Evolutionary conservation across 2,329 filamentous ascomycete species (phyloP).

Genomic region (Trichophyton verrucosum): DNA sequence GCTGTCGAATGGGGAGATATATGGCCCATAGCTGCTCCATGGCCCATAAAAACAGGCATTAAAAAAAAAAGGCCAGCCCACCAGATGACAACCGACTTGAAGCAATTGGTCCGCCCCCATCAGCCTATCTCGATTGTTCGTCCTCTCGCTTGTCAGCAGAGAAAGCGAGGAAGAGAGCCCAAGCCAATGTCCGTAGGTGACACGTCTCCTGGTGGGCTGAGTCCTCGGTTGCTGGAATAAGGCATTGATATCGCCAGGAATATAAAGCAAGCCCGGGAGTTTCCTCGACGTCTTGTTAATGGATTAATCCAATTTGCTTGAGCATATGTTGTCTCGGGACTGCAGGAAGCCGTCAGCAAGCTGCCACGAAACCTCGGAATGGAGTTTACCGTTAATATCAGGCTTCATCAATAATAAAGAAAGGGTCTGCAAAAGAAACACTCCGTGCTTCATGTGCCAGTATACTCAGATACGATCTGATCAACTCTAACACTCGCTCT

Average conservation of each 20-base stretch:
- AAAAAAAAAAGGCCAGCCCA: not conserved
- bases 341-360: not conserved
- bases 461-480: not conserved
- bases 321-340: not conserved
- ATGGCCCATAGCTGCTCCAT: too few relatives aligned
- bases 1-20: too few relatives aligned
- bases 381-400: not conserved
- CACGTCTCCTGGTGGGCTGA: not conserved
- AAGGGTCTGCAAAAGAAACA: not conserved
- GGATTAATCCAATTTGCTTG: not conserved
- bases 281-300: not conserved
- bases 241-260: not conserved
- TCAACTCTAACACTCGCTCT: not conserved
- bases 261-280: not conserved
- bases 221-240: not conserved
- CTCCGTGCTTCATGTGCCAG: not conserved
- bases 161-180: too few relatives aligned
- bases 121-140: not conserved
- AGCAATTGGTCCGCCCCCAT: not conserved
- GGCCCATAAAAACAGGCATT: too few relatives aligned
- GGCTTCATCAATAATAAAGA: not conserved
- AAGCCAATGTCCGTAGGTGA: not conserved
- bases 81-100: not conserved
- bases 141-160: not conserved
- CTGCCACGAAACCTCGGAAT: not conserved